A percentile compares a stretch with the other conserved stretches of the same genome.
These are phyloP conservation scores for Penstemon davidsonii DNA, from an alignment of 257 asterid species.

Conservation along the genomic window DNA sequence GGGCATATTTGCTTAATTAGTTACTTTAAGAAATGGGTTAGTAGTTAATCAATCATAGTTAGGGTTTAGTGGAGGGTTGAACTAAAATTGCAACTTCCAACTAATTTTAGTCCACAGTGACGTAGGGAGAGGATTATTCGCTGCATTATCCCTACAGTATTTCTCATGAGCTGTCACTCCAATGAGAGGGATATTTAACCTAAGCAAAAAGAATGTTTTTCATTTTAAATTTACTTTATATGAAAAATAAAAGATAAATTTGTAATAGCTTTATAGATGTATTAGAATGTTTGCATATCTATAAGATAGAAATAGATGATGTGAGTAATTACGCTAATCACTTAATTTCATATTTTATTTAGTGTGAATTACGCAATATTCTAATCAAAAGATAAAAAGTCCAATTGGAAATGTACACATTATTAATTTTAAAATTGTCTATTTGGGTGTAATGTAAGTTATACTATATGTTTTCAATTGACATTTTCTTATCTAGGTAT, in stretches of 20 bases:
- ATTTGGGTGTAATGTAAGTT: too few relatives aligned
- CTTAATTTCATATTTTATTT: neutral
- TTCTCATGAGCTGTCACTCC: slow-evolving; percentile 32
- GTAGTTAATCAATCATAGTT: slow-evolving; percentile 39
- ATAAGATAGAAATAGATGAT: neutral
- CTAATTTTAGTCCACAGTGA: slow-evolving; percentile 24
- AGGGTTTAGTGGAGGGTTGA: slow-evolving; percentile 14
- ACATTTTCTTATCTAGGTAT: too few relatives aligned
- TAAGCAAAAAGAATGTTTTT: slow-evolving; percentile 20
- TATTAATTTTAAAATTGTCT: too few relatives aligned
- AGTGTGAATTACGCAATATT: neutral
- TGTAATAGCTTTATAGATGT: neutral
- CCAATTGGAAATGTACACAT: too few relatives aligned
- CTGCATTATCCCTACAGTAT: slow-evolving; percentile 32
- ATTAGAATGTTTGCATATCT: neutral
- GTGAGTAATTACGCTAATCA: neutral
- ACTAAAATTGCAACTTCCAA: slow-evolving; percentile 35
- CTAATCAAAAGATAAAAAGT: too few relatives aligned
- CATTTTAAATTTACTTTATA: neutral
- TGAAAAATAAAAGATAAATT: neutral
- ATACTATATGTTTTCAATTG: too few relatives aligned
- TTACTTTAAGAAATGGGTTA: slow-evolving; percentile 23
- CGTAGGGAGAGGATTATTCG: slow-evolving; percentile 22
- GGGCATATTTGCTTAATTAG: slow-evolving; percentile 8
- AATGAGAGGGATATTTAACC: slow-evolving; percentile 32